A percentile compares a stretch with the other conserved stretches of the same genome.
Conservation (phyloP, 768 basidiomycete genomes). For the Vararia minispora region DNA sequence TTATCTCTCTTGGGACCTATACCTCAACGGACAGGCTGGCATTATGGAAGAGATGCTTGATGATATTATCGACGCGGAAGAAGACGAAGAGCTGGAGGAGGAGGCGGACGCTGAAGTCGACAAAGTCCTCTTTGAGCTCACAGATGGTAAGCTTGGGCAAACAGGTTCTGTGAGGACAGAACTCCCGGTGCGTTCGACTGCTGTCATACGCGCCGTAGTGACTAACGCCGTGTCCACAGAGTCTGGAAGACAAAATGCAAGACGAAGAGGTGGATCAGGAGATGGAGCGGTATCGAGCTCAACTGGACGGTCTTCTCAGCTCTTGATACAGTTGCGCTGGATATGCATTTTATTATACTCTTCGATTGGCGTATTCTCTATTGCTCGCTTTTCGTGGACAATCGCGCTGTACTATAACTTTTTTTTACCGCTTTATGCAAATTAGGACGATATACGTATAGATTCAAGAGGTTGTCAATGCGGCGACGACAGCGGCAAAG, state of each 20-base stretch:
- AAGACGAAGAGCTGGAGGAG: conserved; percentile 90
- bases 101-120: conserved; percentile 98
- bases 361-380: not conserved
- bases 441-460: too few relatives aligned
- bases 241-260: conserved; percentile 48
- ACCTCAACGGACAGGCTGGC: conserved; percentile 55
- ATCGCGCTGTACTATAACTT: too few relatives aligned
- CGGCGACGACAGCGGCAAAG: too few relatives aligned
- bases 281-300: conserved; percentile 84
- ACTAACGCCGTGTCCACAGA: conserved; percentile 23
- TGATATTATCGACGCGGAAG: conserved; percentile 82
- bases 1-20: too few relatives aligned
- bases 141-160: conserved; percentile 90
- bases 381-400: too few relatives aligned
- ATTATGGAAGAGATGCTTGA: conserved; percentile 98
- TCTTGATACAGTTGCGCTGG: too few relatives aligned
- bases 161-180: conserved; percentile 63
- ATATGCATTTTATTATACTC: too few relatives aligned
- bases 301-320: conserved; percentile 80
- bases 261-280: conserved; percentile 81
- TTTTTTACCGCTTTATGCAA: too few relatives aligned
- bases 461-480: too few relatives aligned
- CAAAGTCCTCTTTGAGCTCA: conserved; percentile 90
- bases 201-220: not conserved
- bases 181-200: conserved; percentile 61